phyloP scores from a whole-genome alignment of 176 grass and related monocot genomes.

The Ensete glaucum region DNA sequence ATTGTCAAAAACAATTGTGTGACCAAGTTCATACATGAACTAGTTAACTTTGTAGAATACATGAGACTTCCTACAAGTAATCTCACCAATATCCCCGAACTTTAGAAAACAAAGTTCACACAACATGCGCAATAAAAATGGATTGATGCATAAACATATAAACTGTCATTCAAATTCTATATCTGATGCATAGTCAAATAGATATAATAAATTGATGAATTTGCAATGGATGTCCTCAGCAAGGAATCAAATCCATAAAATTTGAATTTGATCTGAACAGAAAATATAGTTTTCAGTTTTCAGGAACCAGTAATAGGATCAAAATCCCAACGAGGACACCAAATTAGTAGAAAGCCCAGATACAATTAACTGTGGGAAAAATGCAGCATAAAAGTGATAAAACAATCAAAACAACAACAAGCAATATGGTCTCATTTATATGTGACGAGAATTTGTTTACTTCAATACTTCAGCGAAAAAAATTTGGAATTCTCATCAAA shows the following conservation, averaged over 20 bases:
- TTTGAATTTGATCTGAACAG: neutral
- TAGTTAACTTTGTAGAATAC: neutral
- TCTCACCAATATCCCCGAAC: neutral
- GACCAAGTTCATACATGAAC: neutral
- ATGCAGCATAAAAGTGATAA: neutral
- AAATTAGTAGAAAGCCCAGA: neutral
- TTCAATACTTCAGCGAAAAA: neutral
- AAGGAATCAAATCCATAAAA: neutral
- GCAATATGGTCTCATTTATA: too few relatives aligned
- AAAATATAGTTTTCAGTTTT: neutral
- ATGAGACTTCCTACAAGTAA: neutral
- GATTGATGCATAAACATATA: too few relatives aligned
- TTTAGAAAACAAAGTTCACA: neutral
- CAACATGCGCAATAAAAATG: neutral
- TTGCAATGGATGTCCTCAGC: neutral
- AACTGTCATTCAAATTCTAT: neutral
- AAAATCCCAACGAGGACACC: neutral
- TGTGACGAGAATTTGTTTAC: too few relatives aligned
- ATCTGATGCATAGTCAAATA: neutral
- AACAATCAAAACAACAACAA: neutral
- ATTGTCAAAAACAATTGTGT: neutral
- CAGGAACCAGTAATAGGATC: neutral
- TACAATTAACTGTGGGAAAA: neutral
- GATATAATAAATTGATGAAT: neutral
- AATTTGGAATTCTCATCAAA: neutral